Evolutionary conservation across 179 eudicot species (phyloP).

Genomic region (Silene coronaria): DNA sequence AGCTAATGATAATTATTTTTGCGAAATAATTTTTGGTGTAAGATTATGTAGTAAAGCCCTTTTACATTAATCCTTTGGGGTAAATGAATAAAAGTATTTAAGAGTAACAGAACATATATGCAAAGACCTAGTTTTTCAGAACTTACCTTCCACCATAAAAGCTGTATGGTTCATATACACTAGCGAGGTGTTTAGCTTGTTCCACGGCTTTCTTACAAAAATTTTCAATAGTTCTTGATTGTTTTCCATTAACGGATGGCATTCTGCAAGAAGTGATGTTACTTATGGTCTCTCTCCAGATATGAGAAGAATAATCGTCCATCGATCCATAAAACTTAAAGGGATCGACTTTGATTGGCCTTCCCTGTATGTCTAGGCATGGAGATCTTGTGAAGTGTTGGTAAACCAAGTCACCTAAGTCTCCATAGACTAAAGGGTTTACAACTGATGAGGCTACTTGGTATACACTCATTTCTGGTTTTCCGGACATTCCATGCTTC

Average conservation of each 20-base stretch:
- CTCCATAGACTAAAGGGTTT: slow-evolving; percentile 67
- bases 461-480: slow-evolving; percentile 59
- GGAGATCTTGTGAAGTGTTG: slow-evolving; percentile 64
- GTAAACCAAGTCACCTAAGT: slow-evolving; percentile 56
- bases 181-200: slow-evolving; percentile 84
- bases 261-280: slow-evolving; percentile 39
- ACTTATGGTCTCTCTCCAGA: slow-evolving; percentile 57
- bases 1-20: too few relatives aligned
- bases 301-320: slow-evolving; percentile 78
- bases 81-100: not conserved
- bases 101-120: not conserved
- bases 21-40: too few relatives aligned
- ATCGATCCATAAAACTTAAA: slow-evolving; percentile 66
- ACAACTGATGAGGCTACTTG: slow-evolving; percentile 91
- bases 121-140: not conserved
- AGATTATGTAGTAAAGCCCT: not conserved
- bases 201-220: slow-evolving; percentile 72
- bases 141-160: slow-evolving; percentile 91
- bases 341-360: slow-evolving; percentile 56
- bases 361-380: slow-evolving; percentile 59
- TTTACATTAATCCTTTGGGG: not conserved
- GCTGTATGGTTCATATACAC: slow-evolving; percentile 78
- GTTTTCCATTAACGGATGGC: slow-evolving; percentile 41
- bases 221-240: slow-evolving; percentile 45
- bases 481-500: slow-evolving; percentile 68